Conservation (phyloP, 257 asterid species). For the Eustoma russellianum region DNA sequence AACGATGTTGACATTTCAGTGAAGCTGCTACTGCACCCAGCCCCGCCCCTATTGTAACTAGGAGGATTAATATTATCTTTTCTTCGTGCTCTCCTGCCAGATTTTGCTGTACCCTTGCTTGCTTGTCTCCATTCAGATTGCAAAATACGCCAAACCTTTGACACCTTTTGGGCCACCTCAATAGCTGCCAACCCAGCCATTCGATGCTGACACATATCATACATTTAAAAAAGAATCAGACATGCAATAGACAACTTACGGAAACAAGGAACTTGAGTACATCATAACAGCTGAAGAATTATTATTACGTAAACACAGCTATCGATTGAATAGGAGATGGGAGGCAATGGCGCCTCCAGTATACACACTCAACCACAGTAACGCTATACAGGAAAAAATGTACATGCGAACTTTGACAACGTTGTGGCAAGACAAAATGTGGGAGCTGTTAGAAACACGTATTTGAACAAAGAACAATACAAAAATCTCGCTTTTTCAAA, state of each 20-base stretch:
- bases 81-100: constrained; percentile 67
- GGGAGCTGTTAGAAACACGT: too few species aligned
- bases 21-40: constrained; percentile 91
- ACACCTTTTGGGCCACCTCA: constrained; percentile 93
- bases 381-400: too few species aligned
- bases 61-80: constrained; percentile 52
- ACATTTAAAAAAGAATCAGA: constrained; percentile 16
- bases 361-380: too few species aligned
- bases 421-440: too few species aligned
- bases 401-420: too few species aligned
- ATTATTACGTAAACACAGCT: too few species aligned
- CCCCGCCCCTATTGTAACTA: constrained; percentile 96
- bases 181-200: constrained; percentile 99
- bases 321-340: too few species aligned
- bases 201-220: constrained; percentile 58
- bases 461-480: too few species aligned
- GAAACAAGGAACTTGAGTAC: constrained; percentile 1
- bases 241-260: constrained; percentile 5
- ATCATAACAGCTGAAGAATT: too few species aligned
- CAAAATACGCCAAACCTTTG: constrained; percentile 84
- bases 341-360: too few species aligned
- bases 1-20: constrained; percentile 44
- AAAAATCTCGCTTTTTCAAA: too few species aligned
- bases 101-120: constrained; percentile 56
- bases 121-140: constrained; percentile 81